Evolutionary conservation across 768 basidiomycete species (phyloP), one percentile per base, ranked within the genome.

Genomic region (Hirschioporus abietinus): DNA sequence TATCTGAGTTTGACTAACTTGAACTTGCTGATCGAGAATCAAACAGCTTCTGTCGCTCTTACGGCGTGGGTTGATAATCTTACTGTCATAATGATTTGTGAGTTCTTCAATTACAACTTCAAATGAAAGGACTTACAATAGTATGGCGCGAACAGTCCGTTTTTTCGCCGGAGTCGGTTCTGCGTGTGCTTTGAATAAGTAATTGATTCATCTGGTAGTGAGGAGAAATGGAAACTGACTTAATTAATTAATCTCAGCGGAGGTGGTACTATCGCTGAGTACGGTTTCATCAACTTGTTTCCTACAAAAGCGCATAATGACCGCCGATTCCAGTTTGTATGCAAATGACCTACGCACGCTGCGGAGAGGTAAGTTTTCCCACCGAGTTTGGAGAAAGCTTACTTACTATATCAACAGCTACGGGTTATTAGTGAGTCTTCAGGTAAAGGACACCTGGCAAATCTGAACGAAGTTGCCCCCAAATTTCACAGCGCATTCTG

Each of bases 401-500:
- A n/a, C n/a, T n/a, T n/a, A n/a, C n/a, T n/a, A n/a, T n/a, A 36
- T 36, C 35, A 7, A 36, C 15, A 36, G 35, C 15, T 7, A 36
- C 35, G 15, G 35, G 35, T 36, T 36, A 7, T 15, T 36, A 36
- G 35, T 36, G 15, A 36, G 35, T 36, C 35, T 7, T 36, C 7
- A 36, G n/a, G n/a, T n/a, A n/a, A n/a, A n/a, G n/a, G n/a, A n/a
- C n/a, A n/a, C n/a, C n/a, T n/a, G n/a, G n/a, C n/a, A n/a, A n/a
- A n/a, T n/a, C n/a, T n/a, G n/a, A n/a, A n/a, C n/a, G n/a, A n/a
- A n/a, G n/a, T n/a, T n/a, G n/a, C n/a, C n/a, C n/a, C n/a, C n/a
- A n/a, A 26, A 4, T 58, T 26, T 4, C 24, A 8, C 24, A 71
- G 72, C 63, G 65, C 70, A 8, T 69, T 71, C 27, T 71, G 64